A percentile compares a stretch with the other conserved stretches of the same genome.
These are phyloP conservation scores for Clausena lansium DNA, from an alignment of 345 rosid genomes.

Conservation along the genomic window DNA sequence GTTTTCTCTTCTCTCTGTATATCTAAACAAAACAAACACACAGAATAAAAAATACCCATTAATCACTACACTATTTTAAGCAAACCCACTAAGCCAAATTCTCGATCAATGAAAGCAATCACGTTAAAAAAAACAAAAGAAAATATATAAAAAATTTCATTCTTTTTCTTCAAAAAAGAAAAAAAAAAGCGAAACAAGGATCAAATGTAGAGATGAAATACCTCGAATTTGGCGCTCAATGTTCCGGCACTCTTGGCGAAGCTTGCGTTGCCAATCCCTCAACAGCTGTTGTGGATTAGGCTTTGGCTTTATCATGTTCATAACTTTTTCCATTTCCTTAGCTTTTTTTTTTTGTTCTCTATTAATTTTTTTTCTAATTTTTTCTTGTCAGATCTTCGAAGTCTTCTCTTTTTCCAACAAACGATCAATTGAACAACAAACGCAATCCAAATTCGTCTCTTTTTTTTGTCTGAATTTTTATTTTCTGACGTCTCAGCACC, in stretches of 20 bases:
- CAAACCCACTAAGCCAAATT: slow-evolving; percentile 1
- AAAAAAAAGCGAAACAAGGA: not conserved
- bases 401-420: not conserved
- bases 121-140: not conserved
- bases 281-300: slow-evolving; percentile 74
- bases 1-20: slow-evolving; percentile 83
- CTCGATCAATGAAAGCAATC: not conserved
- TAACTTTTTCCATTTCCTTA: slow-evolving; percentile 66
- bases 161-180: not conserved
- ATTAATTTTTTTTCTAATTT: not conserved
- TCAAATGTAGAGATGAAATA: slow-evolving; percentile 1
- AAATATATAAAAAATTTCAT: not conserved
- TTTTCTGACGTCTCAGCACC: not conserved
- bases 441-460: not conserved
- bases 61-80: not conserved
- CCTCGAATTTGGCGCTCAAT: slow-evolving; percentile 95
- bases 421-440: not conserved
- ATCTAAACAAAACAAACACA: slow-evolving; percentile 42
- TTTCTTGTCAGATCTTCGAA: not conserved
- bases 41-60: not conserved
- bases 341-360: not conserved
- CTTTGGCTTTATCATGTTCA: slow-evolving; percentile 79
- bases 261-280: slow-evolving; percentile 90
- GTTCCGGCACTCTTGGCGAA: slow-evolving; percentile 89
- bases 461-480: not conserved